A percentile compares a stretch with the other conserved stretches of the same genome.
phyloP scores from a whole-genome alignment of 2,329 filamentous ascomycete genomes.

The Microcyclospora tardicrescens region DNA sequence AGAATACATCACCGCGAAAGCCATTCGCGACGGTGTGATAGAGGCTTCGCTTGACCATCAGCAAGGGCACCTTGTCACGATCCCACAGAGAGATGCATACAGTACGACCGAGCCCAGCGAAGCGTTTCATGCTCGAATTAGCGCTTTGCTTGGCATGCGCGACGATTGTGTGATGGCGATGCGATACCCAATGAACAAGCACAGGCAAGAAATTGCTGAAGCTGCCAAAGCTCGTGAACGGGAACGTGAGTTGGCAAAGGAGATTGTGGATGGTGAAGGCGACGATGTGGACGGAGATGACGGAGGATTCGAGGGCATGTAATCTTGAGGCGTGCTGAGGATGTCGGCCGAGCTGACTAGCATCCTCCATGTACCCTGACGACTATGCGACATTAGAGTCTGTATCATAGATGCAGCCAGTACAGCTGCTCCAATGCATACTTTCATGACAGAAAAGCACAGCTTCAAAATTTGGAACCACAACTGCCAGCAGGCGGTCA shows the following conservation, averaged over 20 bases:
- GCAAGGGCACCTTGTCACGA: conserved; percentile 96
- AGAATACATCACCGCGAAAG: conserved; percentile 98
- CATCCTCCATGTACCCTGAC: too few species aligned
- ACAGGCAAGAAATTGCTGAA: conserved; percentile 91
- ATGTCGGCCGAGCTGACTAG: too few species aligned
- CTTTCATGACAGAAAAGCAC: too few species aligned
- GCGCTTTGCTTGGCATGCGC: conserved; percentile 78
- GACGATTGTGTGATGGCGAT: conserved; percentile 99
- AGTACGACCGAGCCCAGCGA: conserved; percentile 90
- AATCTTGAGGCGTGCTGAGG: conserved; percentile 23
- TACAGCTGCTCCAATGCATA: too few species aligned
- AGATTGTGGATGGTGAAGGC: conserved; percentile 94
- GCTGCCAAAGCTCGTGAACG: conserved; percentile 95
- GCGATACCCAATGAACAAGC: conserved; percentile 99
- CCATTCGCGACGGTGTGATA: conserved; percentile 92
- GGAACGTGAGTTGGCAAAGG: conserved; percentile 93
- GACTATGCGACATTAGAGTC: too few species aligned
- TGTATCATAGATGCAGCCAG: too few species aligned
- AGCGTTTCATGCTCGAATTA: conserved; percentile 93
- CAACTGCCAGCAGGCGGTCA: too few species aligned
- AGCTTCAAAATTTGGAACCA: too few species aligned
- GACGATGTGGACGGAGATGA: conserved; percentile 85
- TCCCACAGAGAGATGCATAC: conserved; percentile 91
- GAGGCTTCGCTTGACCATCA: conserved; percentile 91
- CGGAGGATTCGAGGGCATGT: conserved; percentile 93